These are phyloP conservation scores for Russula dissimulans DNA, from an alignment of 768 basidiomycete species.

Conservation along the genomic window DNA sequence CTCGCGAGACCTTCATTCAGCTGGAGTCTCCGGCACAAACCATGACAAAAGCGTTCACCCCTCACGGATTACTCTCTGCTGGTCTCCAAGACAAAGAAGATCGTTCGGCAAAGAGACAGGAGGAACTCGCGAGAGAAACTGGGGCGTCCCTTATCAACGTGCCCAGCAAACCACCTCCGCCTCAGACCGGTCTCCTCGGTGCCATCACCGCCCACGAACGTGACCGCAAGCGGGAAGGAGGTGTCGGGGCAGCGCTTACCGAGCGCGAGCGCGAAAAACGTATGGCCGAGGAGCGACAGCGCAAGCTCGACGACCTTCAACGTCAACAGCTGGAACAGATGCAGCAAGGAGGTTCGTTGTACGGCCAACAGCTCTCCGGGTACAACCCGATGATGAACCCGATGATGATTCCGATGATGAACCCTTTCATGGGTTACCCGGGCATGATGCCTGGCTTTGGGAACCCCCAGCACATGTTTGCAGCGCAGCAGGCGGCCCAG, in stretches of 20 bases:
- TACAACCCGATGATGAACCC: slow-evolving; percentile 76
- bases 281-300: slow-evolving; percentile 83
- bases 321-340: slow-evolving; percentile 85
- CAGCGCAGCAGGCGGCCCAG: slow-evolving; percentile 74
- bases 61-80: slow-evolving; percentile 88
- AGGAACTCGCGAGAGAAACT: slow-evolving; percentile 84
- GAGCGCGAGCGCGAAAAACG: slow-evolving; percentile 93
- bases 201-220: slow-evolving; percentile 94
- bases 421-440: slow-evolving; percentile 43
- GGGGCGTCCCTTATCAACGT: slow-evolving; percentile 93
- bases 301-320: slow-evolving; percentile 87
- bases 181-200: slow-evolving; percentile 90
- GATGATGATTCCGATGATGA: slow-evolving; percentile 54
- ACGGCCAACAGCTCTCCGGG: slow-evolving; percentile 39
- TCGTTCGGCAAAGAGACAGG: slow-evolving; percentile 90
- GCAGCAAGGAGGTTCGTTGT: slow-evolving; percentile 69
- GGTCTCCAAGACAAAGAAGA: slow-evolving; percentile 95
- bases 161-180: slow-evolving; percentile 89
- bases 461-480: slow-evolving; percentile 76
- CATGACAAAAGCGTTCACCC: slow-evolving; percentile 90
- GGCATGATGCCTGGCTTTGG: slow-evolving; percentile 45
- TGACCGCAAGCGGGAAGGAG: slow-evolving; percentile 89
- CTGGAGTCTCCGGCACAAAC: slow-evolving; percentile 59
- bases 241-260: slow-evolving; percentile 88
- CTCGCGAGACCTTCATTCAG: slow-evolving; percentile 58